Conservation (phyloP, 495 filamentous ascomycete genomes). For the Pyronema domesticum region DNA sequence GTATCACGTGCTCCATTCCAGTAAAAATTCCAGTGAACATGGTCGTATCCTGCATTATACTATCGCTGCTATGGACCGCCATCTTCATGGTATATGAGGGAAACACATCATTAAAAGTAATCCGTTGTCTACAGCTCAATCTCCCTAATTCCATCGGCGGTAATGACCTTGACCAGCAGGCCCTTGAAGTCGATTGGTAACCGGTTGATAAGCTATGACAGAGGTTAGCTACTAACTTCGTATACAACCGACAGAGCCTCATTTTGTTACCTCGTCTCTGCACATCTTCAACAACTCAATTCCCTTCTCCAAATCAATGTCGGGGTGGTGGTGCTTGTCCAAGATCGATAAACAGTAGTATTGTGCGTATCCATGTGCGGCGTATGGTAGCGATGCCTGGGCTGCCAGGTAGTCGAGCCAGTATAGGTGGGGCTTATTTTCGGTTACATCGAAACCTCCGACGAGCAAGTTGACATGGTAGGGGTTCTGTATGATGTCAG, state of each 20-base stretch:
- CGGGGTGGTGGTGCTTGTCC: slow-evolving; percentile 93
- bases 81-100: no score
- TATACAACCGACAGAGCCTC: not conserved
- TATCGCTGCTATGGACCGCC: no score
- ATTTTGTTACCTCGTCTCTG: slow-evolving; percentile 50
- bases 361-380: slow-evolving; percentile 95
- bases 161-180: slow-evolving; percentile 77
- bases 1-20: no score
- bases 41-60: no score
- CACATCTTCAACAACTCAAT: slow-evolving; percentile 74
- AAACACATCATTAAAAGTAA: no score
- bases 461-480: slow-evolving; percentile 93
- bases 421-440: slow-evolving; percentile 71
- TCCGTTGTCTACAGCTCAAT: slow-evolving; percentile 31
- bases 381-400: slow-evolving; percentile 74
- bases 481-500: slow-evolving; percentile 36
- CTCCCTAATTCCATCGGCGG: slow-evolving; percentile 73
- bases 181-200: slow-evolving; percentile 98
- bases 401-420: slow-evolving; percentile 96
- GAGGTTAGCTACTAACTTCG: slow-evolving; percentile 1
- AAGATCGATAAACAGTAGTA: slow-evolving; percentile 67
- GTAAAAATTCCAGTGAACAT: no score
- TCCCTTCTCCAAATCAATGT: slow-evolving; percentile 73
- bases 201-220: slow-evolving; percentile 44
- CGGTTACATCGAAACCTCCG: slow-evolving; percentile 77